Evolutionary conservation across 2,329 filamentous ascomycete genomes (phyloP).

Genomic region (Colletotrichum sp.): DNA sequence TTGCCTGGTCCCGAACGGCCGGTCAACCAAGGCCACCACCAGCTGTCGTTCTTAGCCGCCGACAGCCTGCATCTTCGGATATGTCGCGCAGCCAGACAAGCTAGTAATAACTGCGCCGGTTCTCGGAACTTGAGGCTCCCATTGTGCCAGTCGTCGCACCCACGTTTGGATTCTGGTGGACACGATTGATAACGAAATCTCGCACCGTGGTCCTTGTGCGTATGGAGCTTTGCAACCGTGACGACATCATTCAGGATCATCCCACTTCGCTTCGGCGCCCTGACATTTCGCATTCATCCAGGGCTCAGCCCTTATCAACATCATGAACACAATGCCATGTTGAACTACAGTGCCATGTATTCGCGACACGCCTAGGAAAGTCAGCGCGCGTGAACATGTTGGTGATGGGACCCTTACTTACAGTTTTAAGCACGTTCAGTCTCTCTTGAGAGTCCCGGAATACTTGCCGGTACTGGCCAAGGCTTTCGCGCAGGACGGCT

Average conservation of each 20-base stretch:
- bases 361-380: conserved; percentile 55
- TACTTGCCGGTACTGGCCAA: conserved; percentile 85
- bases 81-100: conserved; percentile 2
- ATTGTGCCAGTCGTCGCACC: conserved; percentile 11
- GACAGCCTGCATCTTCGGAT: neutral
- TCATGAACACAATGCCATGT: neutral
- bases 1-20: conserved; percentile 8
- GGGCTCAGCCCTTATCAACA: conserved; percentile 18
- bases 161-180: conserved; percentile 19
- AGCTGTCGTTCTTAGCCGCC: neutral
- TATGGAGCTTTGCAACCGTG: neutral
- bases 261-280: conserved; percentile 13
- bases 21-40: neutral
- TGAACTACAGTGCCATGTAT: conserved; percentile 48
- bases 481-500: conserved; percentile 80
- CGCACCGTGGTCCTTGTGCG: conserved; percentile 13
- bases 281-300: neutral
- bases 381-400: conserved; percentile 1
- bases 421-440: conserved; percentile 68
- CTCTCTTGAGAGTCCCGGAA: conserved; percentile 83
- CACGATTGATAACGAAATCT: conserved; percentile 17
- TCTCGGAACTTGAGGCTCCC: conserved; percentile 7
- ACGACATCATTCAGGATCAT: conserved; percentile 16
- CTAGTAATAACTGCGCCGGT: neutral
- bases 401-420: conserved; percentile 43